A percentile compares a stretch with the other conserved stretches of the same genome.
Evolutionary conservation across 129 eudicot species (phyloP).

Genomic region (Centella asiatica): DNA sequence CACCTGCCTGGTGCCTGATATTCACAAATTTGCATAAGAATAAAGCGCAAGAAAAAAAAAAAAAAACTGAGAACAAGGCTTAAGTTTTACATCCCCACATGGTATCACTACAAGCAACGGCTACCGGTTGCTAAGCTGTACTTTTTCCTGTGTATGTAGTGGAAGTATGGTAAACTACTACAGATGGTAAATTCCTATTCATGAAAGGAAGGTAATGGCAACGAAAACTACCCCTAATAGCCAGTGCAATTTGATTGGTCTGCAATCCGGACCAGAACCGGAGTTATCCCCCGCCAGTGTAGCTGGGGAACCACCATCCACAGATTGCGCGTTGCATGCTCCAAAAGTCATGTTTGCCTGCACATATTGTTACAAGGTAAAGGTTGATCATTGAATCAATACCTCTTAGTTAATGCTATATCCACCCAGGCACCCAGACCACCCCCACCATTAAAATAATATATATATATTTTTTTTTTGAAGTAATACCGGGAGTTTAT

Average conservation of each 20-base stretch:
- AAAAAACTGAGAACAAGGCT: not conserved
- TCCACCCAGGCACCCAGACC: too few species aligned
- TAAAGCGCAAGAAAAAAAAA: too few species aligned
- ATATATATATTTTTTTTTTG: too few species aligned
- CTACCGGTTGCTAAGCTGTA: not conserved
- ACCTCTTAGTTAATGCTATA: not conserved
- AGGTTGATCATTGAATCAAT: not conserved
- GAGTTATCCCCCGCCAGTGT: constrained; percentile 13
- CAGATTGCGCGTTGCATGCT: constrained; percentile 33
- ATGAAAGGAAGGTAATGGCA: not conserved
- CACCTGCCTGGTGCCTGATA: not conserved
- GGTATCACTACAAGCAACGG: not conserved
- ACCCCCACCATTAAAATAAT: too few species aligned
- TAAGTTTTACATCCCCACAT: not conserved
- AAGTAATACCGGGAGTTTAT: not conserved
- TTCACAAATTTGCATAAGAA: not conserved
- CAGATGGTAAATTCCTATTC: not conserved
- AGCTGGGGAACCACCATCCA: constrained; percentile 25
- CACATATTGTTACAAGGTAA: constrained; percentile 5
- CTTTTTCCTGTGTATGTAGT: not conserved
- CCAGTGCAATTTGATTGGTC: not conserved
- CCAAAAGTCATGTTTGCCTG: constrained; percentile 74
- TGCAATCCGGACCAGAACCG: not conserved
- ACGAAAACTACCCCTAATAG: not conserved
- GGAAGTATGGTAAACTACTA: not conserved